Conservation (phyloP, 2,329 filamentous ascomycete species). For the Colletotrichum shisoi region DNA sequence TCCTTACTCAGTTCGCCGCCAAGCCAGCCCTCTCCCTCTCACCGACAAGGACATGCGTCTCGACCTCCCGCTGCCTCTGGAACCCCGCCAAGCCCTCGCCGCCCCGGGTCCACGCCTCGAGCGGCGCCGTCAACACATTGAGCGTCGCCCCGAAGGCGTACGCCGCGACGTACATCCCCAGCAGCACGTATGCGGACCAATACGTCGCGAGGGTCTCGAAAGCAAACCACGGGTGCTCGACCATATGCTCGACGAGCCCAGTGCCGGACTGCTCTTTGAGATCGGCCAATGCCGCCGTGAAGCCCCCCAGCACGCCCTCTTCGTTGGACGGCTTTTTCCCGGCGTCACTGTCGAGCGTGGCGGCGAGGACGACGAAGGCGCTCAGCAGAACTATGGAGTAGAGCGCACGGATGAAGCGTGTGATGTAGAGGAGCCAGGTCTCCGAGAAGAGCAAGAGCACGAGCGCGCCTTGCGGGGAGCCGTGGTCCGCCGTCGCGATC, state of each 20-base stretch:
- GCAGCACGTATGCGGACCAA: slow-evolving; percentile 10
- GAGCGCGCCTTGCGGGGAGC: slow-evolving; percentile 36
- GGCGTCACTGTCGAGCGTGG: slow-evolving; percentile 4
- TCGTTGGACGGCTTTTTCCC: neutral
- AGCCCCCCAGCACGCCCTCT: slow-evolving; percentile 3
- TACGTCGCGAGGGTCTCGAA: slow-evolving; percentile 7
- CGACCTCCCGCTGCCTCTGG: neutral
- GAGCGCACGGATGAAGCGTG: slow-evolving; percentile 27
- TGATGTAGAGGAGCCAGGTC: slow-evolving; percentile 30
- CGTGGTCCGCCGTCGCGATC: slow-evolving; percentile 33
- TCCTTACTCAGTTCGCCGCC: neutral
- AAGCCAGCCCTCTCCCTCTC: slow-evolving; percentile 17
- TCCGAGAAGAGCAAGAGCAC: slow-evolving; percentile 28
- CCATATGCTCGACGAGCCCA: slow-evolving; percentile 8
- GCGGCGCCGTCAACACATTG: slow-evolving; percentile 30
- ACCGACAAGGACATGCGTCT: neutral
- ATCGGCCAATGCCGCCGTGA: slow-evolving; percentile 22
- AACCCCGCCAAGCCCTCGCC: neutral
- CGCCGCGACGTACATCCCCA: slow-evolving; percentile 22
- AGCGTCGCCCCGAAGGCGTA: slow-evolving; percentile 26
- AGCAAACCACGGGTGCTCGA: slow-evolving; percentile 15
- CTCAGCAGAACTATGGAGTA: slow-evolving; percentile 18
- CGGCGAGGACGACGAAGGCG: slow-evolving; percentile 21
- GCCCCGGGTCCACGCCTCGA: slow-evolving; percentile 21
- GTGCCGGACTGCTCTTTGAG: slow-evolving; percentile 23